Evolutionary conservation across 179 eudicot species (phyloP).

Genomic region (Actinidia arguta): DNA sequence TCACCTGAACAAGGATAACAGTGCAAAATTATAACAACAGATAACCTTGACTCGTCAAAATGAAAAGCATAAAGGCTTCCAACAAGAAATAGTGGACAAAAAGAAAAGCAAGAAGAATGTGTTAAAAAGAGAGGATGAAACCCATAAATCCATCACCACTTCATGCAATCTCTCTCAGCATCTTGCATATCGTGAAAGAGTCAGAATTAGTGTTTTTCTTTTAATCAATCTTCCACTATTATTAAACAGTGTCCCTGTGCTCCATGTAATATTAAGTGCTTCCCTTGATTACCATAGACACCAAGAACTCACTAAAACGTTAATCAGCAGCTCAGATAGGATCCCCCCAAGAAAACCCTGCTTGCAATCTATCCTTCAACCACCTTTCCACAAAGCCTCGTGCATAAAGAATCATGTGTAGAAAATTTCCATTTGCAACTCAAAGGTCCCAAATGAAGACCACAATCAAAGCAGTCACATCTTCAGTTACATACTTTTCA

Average conservation of each 20-base stretch:
- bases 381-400: not conserved
- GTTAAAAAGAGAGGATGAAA: not conserved
- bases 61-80: not conserved
- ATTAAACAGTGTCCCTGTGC: not conserved
- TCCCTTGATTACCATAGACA: not conserved
- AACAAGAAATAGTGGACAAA: not conserved
- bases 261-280: not conserved
- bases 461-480: not conserved
- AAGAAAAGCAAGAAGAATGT: not conserved
- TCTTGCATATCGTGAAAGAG: not conserved
- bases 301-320: conserved; percentile 1
- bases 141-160: not conserved
- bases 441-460: not conserved
- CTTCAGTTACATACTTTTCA: not conserved
- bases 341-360: not conserved
- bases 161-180: not conserved
- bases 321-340: not conserved
- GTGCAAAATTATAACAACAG: not conserved
- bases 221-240: not conserved
- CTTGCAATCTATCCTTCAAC: not conserved
- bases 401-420: not conserved
- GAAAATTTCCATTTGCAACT: not conserved
- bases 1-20: not conserved
- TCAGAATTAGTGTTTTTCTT: not conserved
- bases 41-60: not conserved